Conservation (phyloP, 345 rosid genomes). For the Anacardium occidentale region DNA sequence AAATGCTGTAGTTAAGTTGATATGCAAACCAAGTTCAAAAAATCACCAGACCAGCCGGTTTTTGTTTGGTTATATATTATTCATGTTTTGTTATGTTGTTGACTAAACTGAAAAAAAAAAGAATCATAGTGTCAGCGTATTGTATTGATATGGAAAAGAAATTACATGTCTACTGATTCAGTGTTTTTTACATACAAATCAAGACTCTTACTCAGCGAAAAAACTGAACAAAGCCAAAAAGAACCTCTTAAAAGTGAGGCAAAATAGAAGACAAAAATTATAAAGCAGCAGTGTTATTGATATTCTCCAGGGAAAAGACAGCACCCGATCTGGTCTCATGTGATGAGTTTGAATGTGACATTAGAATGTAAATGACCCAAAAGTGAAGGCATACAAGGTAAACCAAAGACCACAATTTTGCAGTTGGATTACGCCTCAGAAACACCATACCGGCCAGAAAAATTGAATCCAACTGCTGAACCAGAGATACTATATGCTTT, state of each 20-base stretch:
- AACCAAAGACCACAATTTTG: constrained; percentile 64
- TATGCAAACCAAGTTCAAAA: too few species aligned
- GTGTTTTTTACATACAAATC: background rate
- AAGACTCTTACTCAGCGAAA: too few species aligned
- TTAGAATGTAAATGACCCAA: constrained; percentile 84
- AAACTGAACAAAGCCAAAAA: background rate
- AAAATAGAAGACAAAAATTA: constrained; percentile 18
- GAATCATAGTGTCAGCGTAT: background rate
- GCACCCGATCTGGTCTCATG: constrained; percentile 61
- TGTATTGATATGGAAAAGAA: constrained; percentile 5
- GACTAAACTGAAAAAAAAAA: too few species aligned
- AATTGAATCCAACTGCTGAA: constrained; percentile 69
- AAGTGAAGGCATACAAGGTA: constrained; percentile 81
- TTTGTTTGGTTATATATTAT: too few species aligned
- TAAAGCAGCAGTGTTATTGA: constrained; percentile 49
- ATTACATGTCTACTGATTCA: background rate
- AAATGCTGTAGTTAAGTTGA: too few species aligned
- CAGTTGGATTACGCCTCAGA: constrained; percentile 69
- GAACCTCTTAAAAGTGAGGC: constrained; percentile 24
- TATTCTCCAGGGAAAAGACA: constrained; percentile 64
- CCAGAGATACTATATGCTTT: constrained; percentile 64
- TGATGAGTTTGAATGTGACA: constrained; percentile 50
- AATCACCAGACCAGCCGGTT: too few species aligned
- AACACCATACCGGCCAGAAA: constrained; percentile 73
- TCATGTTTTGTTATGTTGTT: too few species aligned